phyloP scores from a whole-genome alignment of 2,329 filamentous ascomycete genomes.

The Aspergillus sojae region DNA sequence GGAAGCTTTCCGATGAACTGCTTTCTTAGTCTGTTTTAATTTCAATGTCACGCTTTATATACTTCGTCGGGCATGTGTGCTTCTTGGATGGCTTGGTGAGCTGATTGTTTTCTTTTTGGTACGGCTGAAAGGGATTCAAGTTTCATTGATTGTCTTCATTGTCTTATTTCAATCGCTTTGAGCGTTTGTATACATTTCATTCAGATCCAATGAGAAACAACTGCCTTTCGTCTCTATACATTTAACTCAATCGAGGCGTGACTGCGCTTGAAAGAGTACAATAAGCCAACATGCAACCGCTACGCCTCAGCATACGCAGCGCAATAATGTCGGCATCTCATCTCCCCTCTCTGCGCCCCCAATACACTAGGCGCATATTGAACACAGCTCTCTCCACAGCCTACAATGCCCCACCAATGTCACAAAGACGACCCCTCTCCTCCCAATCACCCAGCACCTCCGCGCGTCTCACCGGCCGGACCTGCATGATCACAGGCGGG shows the following conservation, averaged over 20 bases:
- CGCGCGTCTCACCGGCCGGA: slow-evolving; percentile 37
- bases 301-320: background rate
- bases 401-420: background rate
- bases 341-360: slow-evolving; percentile 8
- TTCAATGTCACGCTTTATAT: background rate
- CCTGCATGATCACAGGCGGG: slow-evolving; percentile 66
- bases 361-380: background rate
- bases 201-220: background rate
- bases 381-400: background rate
- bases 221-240: background rate
- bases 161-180: background rate
- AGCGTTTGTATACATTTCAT: background rate
- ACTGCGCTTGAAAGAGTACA: background rate
- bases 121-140: background rate
- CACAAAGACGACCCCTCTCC: background rate
- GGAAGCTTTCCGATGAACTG: slow-evolving; percentile 23
- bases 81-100: background rate
- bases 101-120: background rate
- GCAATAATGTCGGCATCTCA: background rate
- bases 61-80: background rate
- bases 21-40: background rate
- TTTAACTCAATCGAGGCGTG: background rate
- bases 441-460: slow-evolving; percentile 6
- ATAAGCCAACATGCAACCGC: background rate
- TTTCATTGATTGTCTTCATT: background rate